Base-by-base conservation (phyloP, 345 rosid genomes). In the Lumnitzera racemosa region DNA sequence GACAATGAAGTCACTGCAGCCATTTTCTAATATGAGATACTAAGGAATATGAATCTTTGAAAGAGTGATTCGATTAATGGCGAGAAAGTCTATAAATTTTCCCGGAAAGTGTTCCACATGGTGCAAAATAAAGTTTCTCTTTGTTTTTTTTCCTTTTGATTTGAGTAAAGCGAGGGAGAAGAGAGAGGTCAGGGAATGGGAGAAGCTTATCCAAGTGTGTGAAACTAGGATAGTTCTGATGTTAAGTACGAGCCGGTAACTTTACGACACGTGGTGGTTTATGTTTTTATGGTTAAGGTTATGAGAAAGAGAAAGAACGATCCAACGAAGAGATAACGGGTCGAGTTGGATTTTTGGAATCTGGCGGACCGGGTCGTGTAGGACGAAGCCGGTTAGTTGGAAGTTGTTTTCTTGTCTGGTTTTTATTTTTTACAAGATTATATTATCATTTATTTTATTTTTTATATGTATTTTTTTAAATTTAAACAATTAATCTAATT, bases 1-100 rank as follows among this genome's bases (percentile, higher is more conserved):
- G 91, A 88, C 29, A 89, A 70, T 13, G 88, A 85, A 72, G 85
- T 68, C 49, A 83, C 76, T 17, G 92, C 77, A 61, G 96, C 96
- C 89, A 85, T 84, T 70, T 1, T 14, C 13, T 17, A 36, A 24
- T 25, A 49, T 20, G 29, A 47, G 49, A 61, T 8, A 12, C 4
- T 41, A 57, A 41, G 20, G 27, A 51, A 47, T 51, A 15, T 24
- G 17, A 29, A 65, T 41, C 41, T 47, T 47, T n/a, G 12, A 23
- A 15, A 47, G 23, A 49, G 17, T 14, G 10, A 52, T 23, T 50
- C 53, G 53, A 29, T 36, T 56, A 36, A 62, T 24, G 10, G 55
- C 27, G 17, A 24, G 16, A 46, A 60, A 56, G 49, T 51, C 59
- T 59, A 66, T 0, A 8, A 46, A 36, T 31, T 31, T 15, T 13